Percentiles rank a stretch among this genome's conserved stretches.
These are phyloP conservation scores for Colletotrichum melonis DNA, from an alignment of 2,329 filamentous ascomycete genomes.

Conservation along the genomic window DNA sequence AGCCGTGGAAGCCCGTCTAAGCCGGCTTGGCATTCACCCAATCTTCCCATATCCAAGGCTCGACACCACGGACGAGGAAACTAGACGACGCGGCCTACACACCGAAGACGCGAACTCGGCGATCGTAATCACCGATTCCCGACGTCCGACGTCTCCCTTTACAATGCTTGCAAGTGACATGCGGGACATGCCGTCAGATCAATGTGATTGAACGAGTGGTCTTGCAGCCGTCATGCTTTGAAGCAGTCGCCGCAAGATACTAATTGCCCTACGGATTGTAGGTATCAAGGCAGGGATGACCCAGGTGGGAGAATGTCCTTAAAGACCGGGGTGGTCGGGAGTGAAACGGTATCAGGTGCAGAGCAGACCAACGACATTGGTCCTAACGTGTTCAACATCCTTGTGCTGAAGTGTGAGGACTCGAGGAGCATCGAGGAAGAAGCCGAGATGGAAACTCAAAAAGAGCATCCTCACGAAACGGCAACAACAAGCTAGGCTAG, in stretches of 20 bases:
- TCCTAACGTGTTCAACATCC: background rate
- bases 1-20: background rate
- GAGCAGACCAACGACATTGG: background rate
- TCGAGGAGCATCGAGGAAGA: background rate
- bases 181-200: constrained; percentile 25
- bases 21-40: constrained; percentile 7
- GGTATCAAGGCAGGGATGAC: background rate
- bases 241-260: background rate
- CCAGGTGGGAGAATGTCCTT: background rate
- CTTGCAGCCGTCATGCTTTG: constrained; percentile 9
- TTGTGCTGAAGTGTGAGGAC: background rate
- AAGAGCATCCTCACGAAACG: background rate
- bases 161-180: background rate
- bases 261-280: background rate
- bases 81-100: background rate
- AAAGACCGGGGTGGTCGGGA: background rate
- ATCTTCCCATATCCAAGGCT: background rate
- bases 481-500: no score
- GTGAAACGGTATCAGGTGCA: constrained; percentile 11
- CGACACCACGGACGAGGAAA: background rate
- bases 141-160: background rate
- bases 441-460: background rate
- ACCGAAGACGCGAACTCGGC: constrained; percentile 25
- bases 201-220: constrained; percentile 9
- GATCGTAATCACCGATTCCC: constrained; percentile 22